These are phyloP conservation scores for Backusella macrospora DNA, from an alignment of 192 early-diverging fungal genomes.

Conservation along the genomic window DNA sequence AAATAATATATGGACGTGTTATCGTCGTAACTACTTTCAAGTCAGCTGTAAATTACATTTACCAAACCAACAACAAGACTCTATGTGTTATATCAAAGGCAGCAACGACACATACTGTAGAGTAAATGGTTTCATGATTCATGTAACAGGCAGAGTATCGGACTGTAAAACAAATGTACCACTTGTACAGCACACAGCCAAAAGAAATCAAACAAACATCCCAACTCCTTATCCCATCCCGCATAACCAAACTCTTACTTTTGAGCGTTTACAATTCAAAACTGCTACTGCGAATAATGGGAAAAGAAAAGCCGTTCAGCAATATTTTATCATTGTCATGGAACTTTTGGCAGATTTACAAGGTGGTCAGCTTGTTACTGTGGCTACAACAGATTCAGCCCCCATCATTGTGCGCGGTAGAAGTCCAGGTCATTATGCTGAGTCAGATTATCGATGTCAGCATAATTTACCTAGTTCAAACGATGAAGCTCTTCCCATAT, in stretches of 20 bases:
- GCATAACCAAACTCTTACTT: not conserved
- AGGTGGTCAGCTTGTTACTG: not conserved
- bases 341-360: not conserved
- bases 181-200: not conserved
- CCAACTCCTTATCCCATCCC: not conserved
- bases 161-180: not conserved
- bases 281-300: not conserved
- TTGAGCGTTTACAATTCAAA: not conserved
- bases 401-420: constrained; percentile 10
- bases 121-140: not conserved
- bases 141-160: not conserved
- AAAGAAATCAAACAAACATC: not conserved
- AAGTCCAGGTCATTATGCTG: not conserved
- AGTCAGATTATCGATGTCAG: too few species aligned
- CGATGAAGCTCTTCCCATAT: too few species aligned
- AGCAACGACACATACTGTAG: too few species aligned
- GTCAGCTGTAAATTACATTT: not conserved
- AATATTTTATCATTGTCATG: too few species aligned
- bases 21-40: not conserved
- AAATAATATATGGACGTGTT: not conserved
- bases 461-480: too few species aligned
- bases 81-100: too few species aligned
- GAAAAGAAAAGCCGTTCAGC: not conserved
- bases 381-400: not conserved
- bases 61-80: too few species aligned